A percentile compares a stretch with the other conserved stretches of the same genome.
Conservation (phyloP, 495 filamentous ascomycete species). For the Penicillium flavigenum region DNA sequence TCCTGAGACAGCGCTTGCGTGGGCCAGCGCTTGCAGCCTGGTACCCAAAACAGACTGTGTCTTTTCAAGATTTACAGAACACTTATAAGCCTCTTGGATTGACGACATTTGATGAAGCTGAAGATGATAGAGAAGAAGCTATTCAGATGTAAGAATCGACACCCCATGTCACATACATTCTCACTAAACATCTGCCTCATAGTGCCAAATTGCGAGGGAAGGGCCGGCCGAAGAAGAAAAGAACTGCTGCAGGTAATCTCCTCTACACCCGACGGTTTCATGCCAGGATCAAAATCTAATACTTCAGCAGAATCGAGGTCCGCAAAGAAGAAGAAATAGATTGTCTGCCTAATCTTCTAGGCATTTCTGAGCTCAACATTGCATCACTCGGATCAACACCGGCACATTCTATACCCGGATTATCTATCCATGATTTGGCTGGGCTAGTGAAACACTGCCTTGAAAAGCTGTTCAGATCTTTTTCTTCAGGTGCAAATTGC, state of each 20-base stretch:
- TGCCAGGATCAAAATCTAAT: conserved; percentile 8
- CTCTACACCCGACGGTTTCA: neutral
- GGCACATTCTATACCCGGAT: neutral
- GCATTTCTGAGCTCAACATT: neutral
- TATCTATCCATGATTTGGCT: neutral
- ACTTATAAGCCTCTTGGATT: conserved; percentile 53
- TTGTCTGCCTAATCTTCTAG: neutral
- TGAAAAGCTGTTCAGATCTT: neutral
- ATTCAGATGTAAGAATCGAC: conserved; percentile 58
- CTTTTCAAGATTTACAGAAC: conserved; percentile 63
- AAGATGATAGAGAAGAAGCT: conserved; percentile 76
- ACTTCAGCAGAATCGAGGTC: conserved; percentile 36
- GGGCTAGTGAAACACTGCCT: neutral
- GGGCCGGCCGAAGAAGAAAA: conserved; percentile 89
- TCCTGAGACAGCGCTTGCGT: conserved; percentile 78
- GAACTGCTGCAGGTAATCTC: conserved; percentile 60
- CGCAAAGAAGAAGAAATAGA: conserved; percentile 48
- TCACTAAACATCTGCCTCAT: conserved; percentile 5
- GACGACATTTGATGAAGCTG: conserved; percentile 67
- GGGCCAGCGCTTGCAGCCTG: conserved; percentile 78
- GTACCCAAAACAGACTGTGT: conserved; percentile 75
- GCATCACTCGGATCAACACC: neutral
- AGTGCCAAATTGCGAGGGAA: conserved; percentile 80
- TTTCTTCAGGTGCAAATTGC: neutral
- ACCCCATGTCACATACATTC: neutral